phyloP scores from a whole-genome alignment of 805 yeast species.

The Barnettozyma salicaria region DNA sequence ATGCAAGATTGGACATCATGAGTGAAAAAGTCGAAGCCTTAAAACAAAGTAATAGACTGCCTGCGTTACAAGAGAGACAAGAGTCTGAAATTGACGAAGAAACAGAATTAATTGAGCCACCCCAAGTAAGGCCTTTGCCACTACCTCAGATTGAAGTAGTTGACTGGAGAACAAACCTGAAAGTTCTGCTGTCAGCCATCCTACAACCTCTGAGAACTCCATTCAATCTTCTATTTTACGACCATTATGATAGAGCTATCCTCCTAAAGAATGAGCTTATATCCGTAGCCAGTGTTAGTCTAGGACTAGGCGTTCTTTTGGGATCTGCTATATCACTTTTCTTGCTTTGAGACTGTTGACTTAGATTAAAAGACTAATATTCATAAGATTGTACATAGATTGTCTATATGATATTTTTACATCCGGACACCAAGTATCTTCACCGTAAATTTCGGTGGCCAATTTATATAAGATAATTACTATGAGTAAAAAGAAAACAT shows the following conservation, averaged over 20 bases:
- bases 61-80: slow-evolving; percentile 15
- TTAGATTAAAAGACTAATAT: not conserved
- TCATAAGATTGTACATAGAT: not conserved
- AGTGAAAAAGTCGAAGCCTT: slow-evolving; percentile 22
- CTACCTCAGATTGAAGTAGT: slow-evolving; percentile 2
- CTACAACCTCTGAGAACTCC: slow-evolving; percentile 13
- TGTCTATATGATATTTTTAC: not conserved
- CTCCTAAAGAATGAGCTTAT: slow-evolving; percentile 6
- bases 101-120: slow-evolving; percentile 14
- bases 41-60: slow-evolving; percentile 18
- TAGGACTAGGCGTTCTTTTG: slow-evolving; percentile 8
- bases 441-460: slow-evolving; percentile 18
- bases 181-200: not conserved
- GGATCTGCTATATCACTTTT: slow-evolving; percentile 9
- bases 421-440: not conserved
- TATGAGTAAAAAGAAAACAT: too few relatives aligned
- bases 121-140: slow-evolving; percentile 16
- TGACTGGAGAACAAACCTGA: not conserved
- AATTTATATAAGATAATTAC: too few relatives aligned
- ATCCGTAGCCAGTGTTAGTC: slow-evolving; percentile 5
- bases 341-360: not conserved
- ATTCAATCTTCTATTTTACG: slow-evolving; percentile 11
- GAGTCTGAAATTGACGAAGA: slow-evolving; percentile 20
- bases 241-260: not conserved
- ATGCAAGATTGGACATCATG: slow-evolving; percentile 26